A percentile compares a stretch with the other conserved stretches of the same genome.
Evolutionary conservation across 768 basidiomycete genomes (phyloP).

Genomic region (Hypholoma fasciculare): DNA sequence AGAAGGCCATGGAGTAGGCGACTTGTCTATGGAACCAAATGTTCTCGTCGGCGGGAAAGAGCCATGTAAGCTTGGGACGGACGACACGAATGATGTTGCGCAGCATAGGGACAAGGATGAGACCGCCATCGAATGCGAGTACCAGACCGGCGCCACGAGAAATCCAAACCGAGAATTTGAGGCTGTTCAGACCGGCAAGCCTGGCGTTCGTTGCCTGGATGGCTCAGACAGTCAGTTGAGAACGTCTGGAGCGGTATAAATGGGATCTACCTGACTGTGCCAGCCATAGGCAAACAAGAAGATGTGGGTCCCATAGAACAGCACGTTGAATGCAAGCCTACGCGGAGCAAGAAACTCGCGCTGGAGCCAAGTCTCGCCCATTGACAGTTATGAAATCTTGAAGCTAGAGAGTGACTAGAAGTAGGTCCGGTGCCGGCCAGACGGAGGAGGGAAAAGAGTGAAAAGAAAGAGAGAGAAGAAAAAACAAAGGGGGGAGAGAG

Average conservation of each 20-base stretch:
- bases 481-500: constrained; percentile 23
- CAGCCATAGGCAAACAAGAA: constrained; percentile 85
- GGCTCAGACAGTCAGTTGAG: constrained; percentile 1
- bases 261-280: constrained; percentile 66
- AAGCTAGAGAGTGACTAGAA: constrained; percentile 25
- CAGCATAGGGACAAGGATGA: constrained; percentile 88
- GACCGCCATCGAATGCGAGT: constrained; percentile 81
- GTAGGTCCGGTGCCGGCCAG: constrained; percentile 56
- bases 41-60: constrained; percentile 92
- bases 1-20: constrained; percentile 93
- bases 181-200: constrained; percentile 74
- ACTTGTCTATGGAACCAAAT: constrained; percentile 97
- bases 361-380: constrained; percentile 73
- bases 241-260: background rate
- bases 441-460: constrained; percentile 23
- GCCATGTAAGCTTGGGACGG: constrained; percentile 77
- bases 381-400: constrained; percentile 29
- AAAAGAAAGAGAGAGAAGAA: constrained; percentile 17
- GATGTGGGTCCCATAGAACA: constrained; percentile 82
- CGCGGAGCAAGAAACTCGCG: constrained; percentile 65
- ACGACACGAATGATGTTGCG: constrained; percentile 85
- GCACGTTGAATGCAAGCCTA: constrained; percentile 69
- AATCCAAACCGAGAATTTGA: constrained; percentile 85
- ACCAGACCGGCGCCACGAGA: constrained; percentile 92
- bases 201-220: constrained; percentile 50